Evolutionary conservation across 805 yeast genomes (phyloP), one percentile per base, ranked within the genome.

Genomic region (Starmerella sp.): DNA sequence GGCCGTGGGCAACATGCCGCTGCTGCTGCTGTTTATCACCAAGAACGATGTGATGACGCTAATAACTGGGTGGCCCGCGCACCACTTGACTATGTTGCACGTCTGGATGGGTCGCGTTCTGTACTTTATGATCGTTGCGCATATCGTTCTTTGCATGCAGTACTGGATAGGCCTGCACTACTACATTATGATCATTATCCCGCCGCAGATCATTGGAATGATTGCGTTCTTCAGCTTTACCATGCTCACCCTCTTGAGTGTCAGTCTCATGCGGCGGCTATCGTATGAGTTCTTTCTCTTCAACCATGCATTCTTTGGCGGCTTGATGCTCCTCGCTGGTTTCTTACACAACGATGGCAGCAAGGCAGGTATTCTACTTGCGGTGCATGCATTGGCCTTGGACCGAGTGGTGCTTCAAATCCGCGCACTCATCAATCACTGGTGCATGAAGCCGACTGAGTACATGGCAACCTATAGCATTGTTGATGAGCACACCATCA

Each of bases 251-350:
- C 6, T 46, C 5, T 22, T 46, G 15, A 46, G 49, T 17, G 11
- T 39, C 4, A 29, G 49, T 4, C n/a, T 46, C 17, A 46, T 46
- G 4, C 49, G 49, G 4, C 29, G 49, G 1, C 39, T 46, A 10
- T 46, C 49, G 9, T 46, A 46, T 7, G 49, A 46, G 30, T 46
- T 46, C 15, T 46, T 46, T 39, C 49, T 46, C 10, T 46, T 46
- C 22, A 46, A 46, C 30, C 49, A 46, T 14, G 49, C 22, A n/a
- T 46, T 46, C 15, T 28, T 46, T 13, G 30, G 39, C 2, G 38
- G 29, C n/a, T 22, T 46, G 30, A 34, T 34, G 39, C 38, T 46
- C 9, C n/a, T 46, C 1, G 49, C 31, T 11, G 38, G 39, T 8
- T 46, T 34, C 15, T 39, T 46, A 1, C 49, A 46, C 7, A 46